Conservation (phyloP, 768 basidiomycete species). For the Cystofilobasidium capitatum region DNA sequence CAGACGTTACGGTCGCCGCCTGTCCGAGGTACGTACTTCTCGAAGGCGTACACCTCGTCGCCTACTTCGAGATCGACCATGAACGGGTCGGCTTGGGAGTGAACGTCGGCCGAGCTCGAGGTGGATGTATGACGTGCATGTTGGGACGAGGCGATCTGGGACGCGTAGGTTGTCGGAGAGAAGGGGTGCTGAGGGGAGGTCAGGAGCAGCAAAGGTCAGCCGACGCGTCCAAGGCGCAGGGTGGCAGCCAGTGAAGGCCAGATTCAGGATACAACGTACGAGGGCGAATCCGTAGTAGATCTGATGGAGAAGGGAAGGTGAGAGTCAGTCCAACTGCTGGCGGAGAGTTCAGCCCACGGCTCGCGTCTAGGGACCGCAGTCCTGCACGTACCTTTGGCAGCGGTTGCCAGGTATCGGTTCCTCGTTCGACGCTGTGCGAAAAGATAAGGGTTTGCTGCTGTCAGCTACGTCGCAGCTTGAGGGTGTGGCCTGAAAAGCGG, state of each 20-base stretch:
- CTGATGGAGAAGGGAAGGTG: no score
- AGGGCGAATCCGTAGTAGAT: background rate
- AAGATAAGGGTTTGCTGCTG: background rate
- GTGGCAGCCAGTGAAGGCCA: background rate
- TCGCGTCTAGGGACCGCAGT: background rate
- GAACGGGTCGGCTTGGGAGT: background rate
- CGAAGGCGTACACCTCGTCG: slow-evolving; percentile 94
- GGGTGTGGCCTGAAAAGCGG: no score
- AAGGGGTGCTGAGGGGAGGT: slow-evolving; percentile 11
- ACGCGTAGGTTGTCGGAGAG: slow-evolving; percentile 2
- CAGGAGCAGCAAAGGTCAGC: background rate
- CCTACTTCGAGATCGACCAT: slow-evolving; percentile 67
- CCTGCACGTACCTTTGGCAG: slow-evolving; percentile 13
- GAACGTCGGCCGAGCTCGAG: background rate
- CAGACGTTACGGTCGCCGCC: slow-evolving; percentile 53
- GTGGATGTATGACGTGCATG: background rate
- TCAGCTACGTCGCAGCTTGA: background rate
- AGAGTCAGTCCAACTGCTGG: background rate
- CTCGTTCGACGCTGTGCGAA: background rate
- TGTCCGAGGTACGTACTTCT: slow-evolving; percentile 44
- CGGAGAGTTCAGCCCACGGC: background rate
- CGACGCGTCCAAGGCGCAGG: background rate
- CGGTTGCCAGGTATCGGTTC: slow-evolving; percentile 18
- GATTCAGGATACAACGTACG: no score
- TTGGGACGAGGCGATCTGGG: background rate